Evolutionary conservation across 768 basidiomycete genomes (phyloP), one percentile per base, ranked within the genome.

Genomic region (Kwoniella heveanensis): DNA sequence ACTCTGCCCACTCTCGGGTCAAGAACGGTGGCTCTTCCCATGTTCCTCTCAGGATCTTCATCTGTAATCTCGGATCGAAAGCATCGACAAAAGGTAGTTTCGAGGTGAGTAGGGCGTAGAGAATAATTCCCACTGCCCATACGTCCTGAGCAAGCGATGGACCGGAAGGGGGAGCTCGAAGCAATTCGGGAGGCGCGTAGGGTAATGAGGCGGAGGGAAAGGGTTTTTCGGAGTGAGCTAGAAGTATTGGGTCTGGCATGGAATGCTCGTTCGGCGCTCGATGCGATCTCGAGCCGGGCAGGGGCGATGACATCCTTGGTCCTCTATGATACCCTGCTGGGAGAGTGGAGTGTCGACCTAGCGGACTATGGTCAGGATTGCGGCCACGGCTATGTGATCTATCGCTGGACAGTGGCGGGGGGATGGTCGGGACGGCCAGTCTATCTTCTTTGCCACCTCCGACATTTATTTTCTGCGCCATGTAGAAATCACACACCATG

Each of bases 111-210:
- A 99, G 83, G 8, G 88, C 87, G 75, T 92, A 91, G 1, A 99
- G 86, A 66, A 96, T 84, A 58, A 93, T 87, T 0, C 96, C 96
- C 1, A 97, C 82, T 0, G 96, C 93, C 96, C 96, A 99, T 27
- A 98, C 88, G 68, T 99, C 96, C 74, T 93, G 91, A 0, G 90
- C 86, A 1, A 92, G 88, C 2, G 79, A 80, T 17, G 79, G 73
- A 12, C 60, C 64, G 9, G 65, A 56, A 9, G 78, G 77, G 4
- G 78, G 74, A 0, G 90, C 86, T 2, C 86, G 83, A 1, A 96
- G 84, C 2, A 96, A 84, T 76, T 97, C 93, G 5, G 93, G 93
- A 0, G 93, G 85, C 1, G 91, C 90, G 72, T 97, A 97, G 0
- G 92, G 92, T 2, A 97, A 81, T 1, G 92, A 95, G 7, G 92